phyloP scores from a whole-genome alignment of 1,139 yeast species.

The Nadsonia starkeyi-henricii region DNA sequence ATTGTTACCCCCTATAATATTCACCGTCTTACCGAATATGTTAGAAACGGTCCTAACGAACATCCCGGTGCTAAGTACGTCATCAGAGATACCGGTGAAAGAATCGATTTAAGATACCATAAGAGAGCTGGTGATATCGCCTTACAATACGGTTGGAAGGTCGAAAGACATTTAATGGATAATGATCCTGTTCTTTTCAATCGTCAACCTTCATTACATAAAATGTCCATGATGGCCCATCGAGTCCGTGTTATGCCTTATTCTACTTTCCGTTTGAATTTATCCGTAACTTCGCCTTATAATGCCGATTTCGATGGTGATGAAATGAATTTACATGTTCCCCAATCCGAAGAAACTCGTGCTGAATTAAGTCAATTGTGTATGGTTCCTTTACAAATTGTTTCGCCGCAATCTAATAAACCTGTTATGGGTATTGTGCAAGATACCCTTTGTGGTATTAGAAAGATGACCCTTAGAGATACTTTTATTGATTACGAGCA shows the following conservation, averaged over 20 bases:
- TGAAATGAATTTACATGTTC: constrained; percentile 99
- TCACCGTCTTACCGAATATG: constrained; percentile 80
- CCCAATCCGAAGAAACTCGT: constrained; percentile 95
- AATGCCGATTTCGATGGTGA: constrained; percentile 99
- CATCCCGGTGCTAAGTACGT: constrained; percentile 99
- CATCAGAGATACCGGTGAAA: constrained; percentile 95
- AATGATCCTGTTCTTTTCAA: constrained; percentile 94
- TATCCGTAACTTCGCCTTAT: constrained; percentile 96
- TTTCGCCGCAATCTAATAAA: constrained; percentile 94
- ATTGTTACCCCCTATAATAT: constrained; percentile 95
- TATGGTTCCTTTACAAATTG: constrained; percentile 95
- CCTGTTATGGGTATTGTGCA: constrained; percentile 99
- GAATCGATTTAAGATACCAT: constrained; percentile 92
- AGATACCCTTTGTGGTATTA: constrained; percentile 92
- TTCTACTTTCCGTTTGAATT: constrained; percentile 88
- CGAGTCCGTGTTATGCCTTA: constrained; percentile 98
- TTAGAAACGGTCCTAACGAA: constrained; percentile 96
- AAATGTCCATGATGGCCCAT: constrained; percentile 99
- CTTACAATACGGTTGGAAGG: constrained; percentile 97
- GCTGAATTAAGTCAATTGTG: constrained; percentile 91
- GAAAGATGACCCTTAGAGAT: constrained; percentile 90
- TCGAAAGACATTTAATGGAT: constrained; percentile 95
- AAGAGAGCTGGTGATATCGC: constrained; percentile 98
- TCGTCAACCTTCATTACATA: constrained; percentile 98
- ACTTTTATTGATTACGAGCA: constrained; percentile 79